Evolutionary conservation across 768 basidiomycete species (phyloP).

Genomic region (Mycena amicta): DNA sequence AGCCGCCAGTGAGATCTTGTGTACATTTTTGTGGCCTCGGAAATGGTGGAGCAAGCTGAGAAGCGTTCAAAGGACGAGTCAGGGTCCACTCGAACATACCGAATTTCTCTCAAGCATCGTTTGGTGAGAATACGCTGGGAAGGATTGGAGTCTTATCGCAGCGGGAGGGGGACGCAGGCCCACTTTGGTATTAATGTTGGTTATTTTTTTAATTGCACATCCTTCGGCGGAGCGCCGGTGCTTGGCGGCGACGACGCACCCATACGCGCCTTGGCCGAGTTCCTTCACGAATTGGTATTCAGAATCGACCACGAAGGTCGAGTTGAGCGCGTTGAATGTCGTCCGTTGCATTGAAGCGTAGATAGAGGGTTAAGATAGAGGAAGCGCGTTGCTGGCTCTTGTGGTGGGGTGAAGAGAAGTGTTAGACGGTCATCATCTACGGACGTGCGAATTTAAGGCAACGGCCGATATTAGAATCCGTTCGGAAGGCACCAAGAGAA

Average conservation of each 20-base stretch:
- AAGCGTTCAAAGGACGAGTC: constrained; percentile 19
- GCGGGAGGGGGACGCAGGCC: constrained; percentile 14
- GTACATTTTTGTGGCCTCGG: constrained; percentile 96
- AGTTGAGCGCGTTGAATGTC: constrained; percentile 58
- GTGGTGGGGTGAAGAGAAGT: not conserved
- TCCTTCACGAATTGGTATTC: constrained; percentile 96
- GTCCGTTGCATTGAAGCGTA: constrained; percentile 21
- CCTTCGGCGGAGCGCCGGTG: constrained; percentile 84
- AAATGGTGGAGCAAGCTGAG: constrained; percentile 92
- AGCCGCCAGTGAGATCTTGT: constrained; percentile 2
- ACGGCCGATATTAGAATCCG: constrained; percentile 1
- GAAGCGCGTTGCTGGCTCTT: no score
- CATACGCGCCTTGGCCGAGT: constrained; percentile 94
- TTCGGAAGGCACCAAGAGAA: not conserved
- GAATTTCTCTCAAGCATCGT: constrained; percentile 93
- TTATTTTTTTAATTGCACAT: constrained; percentile 96
- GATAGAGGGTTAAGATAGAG: not conserved
- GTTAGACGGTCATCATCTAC: not conserved
- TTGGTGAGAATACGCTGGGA: constrained; percentile 90
- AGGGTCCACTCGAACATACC: constrained; percentile 44
- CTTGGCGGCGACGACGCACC: constrained; percentile 85
- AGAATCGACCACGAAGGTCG: constrained; percentile 83
- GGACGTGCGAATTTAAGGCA: not conserved
- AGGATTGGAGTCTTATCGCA: not conserved
- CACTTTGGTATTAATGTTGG: constrained; percentile 90